Conservation (phyloP, 2,329 filamentous ascomycete genomes). For the Apiospora sp. region DNA sequence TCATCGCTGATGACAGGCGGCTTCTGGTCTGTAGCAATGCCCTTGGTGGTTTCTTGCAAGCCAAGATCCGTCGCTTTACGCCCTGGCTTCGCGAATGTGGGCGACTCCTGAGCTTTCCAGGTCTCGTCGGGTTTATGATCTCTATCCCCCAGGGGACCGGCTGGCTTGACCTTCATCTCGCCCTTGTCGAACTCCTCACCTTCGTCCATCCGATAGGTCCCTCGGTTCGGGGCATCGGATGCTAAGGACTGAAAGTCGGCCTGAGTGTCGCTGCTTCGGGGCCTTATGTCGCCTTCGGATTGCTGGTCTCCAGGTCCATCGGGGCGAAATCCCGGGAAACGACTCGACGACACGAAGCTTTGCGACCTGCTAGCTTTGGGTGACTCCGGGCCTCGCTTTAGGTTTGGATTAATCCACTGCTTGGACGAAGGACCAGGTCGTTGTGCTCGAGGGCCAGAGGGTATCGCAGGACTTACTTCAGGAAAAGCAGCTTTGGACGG, state of each 20-base stretch:
- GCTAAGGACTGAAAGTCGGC: slow-evolving; percentile 46
- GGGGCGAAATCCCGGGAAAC: slow-evolving; percentile 43
- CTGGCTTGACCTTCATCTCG: neutral
- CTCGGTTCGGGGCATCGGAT: slow-evolving; percentile 8
- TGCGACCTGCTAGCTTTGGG: slow-evolving; percentile 60
- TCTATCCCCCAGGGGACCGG: neutral
- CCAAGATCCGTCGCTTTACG: neutral
- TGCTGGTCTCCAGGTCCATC: slow-evolving; percentile 50
- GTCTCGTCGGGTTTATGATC: neutral
- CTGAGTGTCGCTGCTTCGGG: slow-evolving; percentile 62
- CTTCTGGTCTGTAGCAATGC: neutral
- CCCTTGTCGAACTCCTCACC: slow-evolving; percentile 4
- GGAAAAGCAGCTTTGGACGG: slow-evolving; percentile 52
- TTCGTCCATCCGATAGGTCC: slow-evolving; percentile 1
- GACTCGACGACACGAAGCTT: slow-evolving; percentile 52
- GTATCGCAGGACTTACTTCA: slow-evolving; percentile 57
- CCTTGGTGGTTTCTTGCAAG: neutral
- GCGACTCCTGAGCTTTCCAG: neutral
- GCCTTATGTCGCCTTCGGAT: slow-evolving; percentile 53
- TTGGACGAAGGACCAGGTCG: slow-evolving; percentile 61
- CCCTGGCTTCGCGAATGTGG: neutral
- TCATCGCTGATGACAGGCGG: neutral
- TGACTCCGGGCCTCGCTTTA: slow-evolving; percentile 58
- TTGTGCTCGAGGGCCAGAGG: slow-evolving; percentile 62
- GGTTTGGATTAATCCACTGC: slow-evolving; percentile 65